Base-by-base conservation (phyloP, 2,329 filamentous ascomycete species). In the Clonostachys rhizophaga region DNA sequence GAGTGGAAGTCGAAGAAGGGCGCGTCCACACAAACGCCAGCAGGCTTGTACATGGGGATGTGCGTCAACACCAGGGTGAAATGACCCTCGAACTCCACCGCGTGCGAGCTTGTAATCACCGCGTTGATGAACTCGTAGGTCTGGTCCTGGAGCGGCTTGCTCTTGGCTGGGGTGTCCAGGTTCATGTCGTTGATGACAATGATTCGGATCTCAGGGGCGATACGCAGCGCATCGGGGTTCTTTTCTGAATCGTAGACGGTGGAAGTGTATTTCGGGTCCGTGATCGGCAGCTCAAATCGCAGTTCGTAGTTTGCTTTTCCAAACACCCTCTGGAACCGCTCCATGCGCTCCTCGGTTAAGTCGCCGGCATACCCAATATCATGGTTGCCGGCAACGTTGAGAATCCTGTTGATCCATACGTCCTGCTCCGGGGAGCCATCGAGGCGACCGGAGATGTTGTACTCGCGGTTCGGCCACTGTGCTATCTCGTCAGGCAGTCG, bases 311-410 rank as follows among this genome's bases (percentile, higher is more conserved):
- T 95, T 16, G 88, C 83, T 53, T 84, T 88, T 48, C 94, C 94
- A 69, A 95, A 99, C 2, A 80, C 79, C 18, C 78, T 75, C 67
- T 96, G 91, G 61, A 97, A 99, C 2, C 94, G 81, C 30, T 81
- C 73, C 47, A 96, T 74, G 5, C 91, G 82, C 51, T 82, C 75
- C n/a, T 76, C 69, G 39, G 86, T 90, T 51, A 97, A 77, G 64
- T 99, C 94, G 4, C 94, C 94, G 0, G 91, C 90, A 63, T 99
- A 99, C 34, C 94, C 94, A 59, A 99, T 85, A 64, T 99, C 94
- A 62, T 99, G 94, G 60, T 99, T 99, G 2, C 94, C 94, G 1
- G 84, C 91, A 24, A 97, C 82, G 55, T 96, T 95, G 62, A 99
- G 90, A 52, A 96, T 76, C 47, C 87, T 80, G 39, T 73, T 77